phyloP scores from a whole-genome alignment of 2,329 filamentous ascomycete genomes.

The Didymella lethalis region DNA sequence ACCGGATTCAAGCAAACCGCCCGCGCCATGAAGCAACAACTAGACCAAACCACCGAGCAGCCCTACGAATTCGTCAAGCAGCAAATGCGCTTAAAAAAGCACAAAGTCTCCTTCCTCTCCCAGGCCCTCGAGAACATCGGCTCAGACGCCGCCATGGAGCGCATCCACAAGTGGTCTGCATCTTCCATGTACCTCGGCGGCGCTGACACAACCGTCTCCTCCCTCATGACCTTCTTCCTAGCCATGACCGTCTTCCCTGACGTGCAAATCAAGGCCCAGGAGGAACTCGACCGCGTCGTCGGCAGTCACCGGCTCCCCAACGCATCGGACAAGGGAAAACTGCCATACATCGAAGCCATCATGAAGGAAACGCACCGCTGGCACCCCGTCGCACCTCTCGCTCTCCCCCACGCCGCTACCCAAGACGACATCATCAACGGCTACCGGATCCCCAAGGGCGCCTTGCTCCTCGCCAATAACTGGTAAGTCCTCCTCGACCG shows the following conservation, averaged over 20 bases:
- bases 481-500: conserved; percentile 41
- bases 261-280: conserved; percentile 58
- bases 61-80: conserved; percentile 57
- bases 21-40: conserved; percentile 44
- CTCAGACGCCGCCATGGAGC: conserved; percentile 43
- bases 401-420: conserved; percentile 41
- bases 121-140: conserved; percentile 49
- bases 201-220: conserved; percentile 57
- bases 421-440: conserved; percentile 51
- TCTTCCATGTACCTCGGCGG: conserved; percentile 55
- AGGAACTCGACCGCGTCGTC: conserved; percentile 59
- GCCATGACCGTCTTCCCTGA: conserved; percentile 61
- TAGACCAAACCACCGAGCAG: conserved; percentile 45
- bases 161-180: conserved; percentile 54
- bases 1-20: conserved; percentile 56
- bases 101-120: conserved; percentile 53
- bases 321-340: conserved; percentile 55
- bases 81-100: conserved; percentile 47
- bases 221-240: conserved; percentile 57
- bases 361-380: conserved; percentile 57
- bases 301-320: conserved; percentile 57
- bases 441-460: conserved; percentile 55
- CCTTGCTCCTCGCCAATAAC: conserved; percentile 49
- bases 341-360: conserved; percentile 51
- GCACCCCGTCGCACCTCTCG: conserved; percentile 46